These are phyloP conservation scores for Trichoderma asperelloides DNA, from an alignment of 495 filamentous ascomycete species.

Conservation along the genomic window DNA sequence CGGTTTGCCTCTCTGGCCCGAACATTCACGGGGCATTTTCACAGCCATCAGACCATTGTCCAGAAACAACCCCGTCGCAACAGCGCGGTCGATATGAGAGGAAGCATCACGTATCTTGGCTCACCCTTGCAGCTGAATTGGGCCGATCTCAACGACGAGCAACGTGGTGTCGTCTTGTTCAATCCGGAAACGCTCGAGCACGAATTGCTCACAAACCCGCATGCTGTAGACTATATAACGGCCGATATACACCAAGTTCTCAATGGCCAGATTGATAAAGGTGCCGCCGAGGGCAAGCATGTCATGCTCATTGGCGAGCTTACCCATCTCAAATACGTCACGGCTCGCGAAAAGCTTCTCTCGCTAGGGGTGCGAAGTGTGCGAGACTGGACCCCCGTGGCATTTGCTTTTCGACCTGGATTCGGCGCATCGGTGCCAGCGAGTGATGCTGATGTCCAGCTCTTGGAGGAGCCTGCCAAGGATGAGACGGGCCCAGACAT, in stretches of 20 bases:
- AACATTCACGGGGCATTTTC: slow-evolving; percentile 28
- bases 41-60: slow-evolving; percentile 24
- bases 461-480: slow-evolving; percentile 8
- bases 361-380: slow-evolving; percentile 21
- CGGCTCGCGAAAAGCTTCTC: slow-evolving; percentile 20
- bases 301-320: slow-evolving; percentile 23
- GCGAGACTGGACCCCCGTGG: slow-evolving; percentile 17
- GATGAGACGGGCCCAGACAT: neutral
- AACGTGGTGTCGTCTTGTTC: slow-evolving; percentile 21
- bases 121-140: slow-evolving; percentile 23
- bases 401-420: slow-evolving; percentile 11
- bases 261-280: slow-evolving; percentile 12
- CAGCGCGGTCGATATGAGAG: neutral
- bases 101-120: slow-evolving; percentile 24
- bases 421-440: slow-evolving; percentile 16
- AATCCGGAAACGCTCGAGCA: slow-evolving; percentile 21
- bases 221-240: slow-evolving; percentile 19
- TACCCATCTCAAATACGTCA: slow-evolving; percentile 18
- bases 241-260: slow-evolving; percentile 17
- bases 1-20: slow-evolving; percentile 21
- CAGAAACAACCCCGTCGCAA: slow-evolving; percentile 10
- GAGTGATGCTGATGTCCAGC: slow-evolving; percentile 14
- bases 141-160: slow-evolving; percentile 23
- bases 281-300: slow-evolving; percentile 17
- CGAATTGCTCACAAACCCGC: slow-evolving; percentile 21